A percentile compares a stretch with the other conserved stretches of the same genome.
phyloP scores from a whole-genome alignment of 208 protist genomes.

The Vickermania ingenoplastis region DNA sequence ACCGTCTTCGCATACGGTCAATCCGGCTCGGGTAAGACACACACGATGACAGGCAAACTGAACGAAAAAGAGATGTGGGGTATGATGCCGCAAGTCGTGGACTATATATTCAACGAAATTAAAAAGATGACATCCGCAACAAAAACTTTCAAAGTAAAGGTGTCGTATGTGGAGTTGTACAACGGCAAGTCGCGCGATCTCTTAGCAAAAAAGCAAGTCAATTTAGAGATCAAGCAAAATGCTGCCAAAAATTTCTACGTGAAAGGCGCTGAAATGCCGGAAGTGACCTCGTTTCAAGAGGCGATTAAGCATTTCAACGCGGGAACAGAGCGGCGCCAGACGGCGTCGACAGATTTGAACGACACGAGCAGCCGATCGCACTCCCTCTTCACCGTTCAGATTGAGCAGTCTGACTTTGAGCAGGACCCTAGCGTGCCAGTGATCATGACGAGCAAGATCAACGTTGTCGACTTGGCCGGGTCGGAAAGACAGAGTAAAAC shows the following conservation, averaged over 20 bases:
- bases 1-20: slow-evolving; percentile 90
- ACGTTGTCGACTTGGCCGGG: slow-evolving; percentile 93
- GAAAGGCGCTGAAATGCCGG: slow-evolving; percentile 81
- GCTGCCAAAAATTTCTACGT: slow-evolving; percentile 90
- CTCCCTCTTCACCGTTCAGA: slow-evolving; percentile 84
- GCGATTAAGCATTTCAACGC: slow-evolving; percentile 81
- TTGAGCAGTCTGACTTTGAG: slow-evolving; percentile 83
- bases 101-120: slow-evolving; percentile 80
- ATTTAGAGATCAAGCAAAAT: slow-evolving; percentile 88
- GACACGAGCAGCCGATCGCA: slow-evolving; percentile 87
- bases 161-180: slow-evolving; percentile 88
- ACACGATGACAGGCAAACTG: slow-evolving; percentile 88
- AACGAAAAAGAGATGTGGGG: slow-evolving; percentile 66
- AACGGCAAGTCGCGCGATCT: slow-evolving; percentile 87
- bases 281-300: slow-evolving; percentile 79
- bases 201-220: slow-evolving; percentile 64
- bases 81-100: slow-evolving; percentile 88
- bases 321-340: slow-evolving; percentile 80
- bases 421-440: slow-evolving; percentile 75
- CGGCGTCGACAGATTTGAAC: slow-evolving; percentile 88
- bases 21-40: slow-evolving; percentile 88
- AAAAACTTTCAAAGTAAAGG: slow-evolving; percentile 82
- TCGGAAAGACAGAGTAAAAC: slow-evolving; percentile 90
- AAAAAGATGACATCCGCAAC: slow-evolving; percentile 74
- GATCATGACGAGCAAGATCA: slow-evolving; percentile 86